Evolutionary conservation across 768 basidiomycete genomes (phyloP).

Genomic region (Candolleomyces efflorescens): DNA sequence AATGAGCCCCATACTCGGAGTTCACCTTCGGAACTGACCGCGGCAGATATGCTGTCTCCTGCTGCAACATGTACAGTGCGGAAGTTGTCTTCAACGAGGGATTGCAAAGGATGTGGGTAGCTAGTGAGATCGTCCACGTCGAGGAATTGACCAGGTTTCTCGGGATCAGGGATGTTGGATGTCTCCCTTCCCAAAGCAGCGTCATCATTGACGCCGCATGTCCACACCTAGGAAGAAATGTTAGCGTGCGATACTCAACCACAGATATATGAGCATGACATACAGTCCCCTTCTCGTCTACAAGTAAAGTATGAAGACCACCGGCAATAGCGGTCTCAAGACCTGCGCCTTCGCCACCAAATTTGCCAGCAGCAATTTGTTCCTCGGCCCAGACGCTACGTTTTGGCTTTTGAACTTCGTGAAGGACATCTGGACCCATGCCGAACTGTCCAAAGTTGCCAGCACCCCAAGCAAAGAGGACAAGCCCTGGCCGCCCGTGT

Average conservation of each 20-base stretch:
- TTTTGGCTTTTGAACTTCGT: constrained; percentile 72
- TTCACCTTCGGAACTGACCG: constrained; percentile 74
- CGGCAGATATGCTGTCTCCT: constrained; percentile 87
- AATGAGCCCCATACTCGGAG: constrained; percentile 88
- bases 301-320: constrained; percentile 84
- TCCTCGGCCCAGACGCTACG: constrained; percentile 75
- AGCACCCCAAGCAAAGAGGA: constrained; percentile 85
- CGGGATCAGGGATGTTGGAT: constrained; percentile 52
- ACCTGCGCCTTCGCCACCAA: constrained; percentile 73
- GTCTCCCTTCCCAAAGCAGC: constrained; percentile 84
- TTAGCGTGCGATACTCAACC: not conserved
- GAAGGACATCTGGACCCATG: constrained; percentile 70
- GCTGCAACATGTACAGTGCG: constrained; percentile 78
- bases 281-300: constrained; percentile 89
- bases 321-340: constrained; percentile 78
- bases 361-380: constrained; percentile 64
- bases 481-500: constrained; percentile 58
- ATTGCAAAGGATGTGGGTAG: constrained; percentile 61
- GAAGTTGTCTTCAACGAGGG: constrained; percentile 74
- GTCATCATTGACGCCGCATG: constrained; percentile 84
- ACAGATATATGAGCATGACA: constrained; percentile 26
- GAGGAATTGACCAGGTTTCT: constrained; percentile 53
- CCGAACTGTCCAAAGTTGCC: constrained; percentile 97
- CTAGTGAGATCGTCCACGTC: constrained; percentile 52
- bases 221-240: constrained; percentile 61